phyloP scores from a whole-genome alignment of 2,329 filamentous ascomycete genomes.

The Lecanicillium sp. region DNA sequence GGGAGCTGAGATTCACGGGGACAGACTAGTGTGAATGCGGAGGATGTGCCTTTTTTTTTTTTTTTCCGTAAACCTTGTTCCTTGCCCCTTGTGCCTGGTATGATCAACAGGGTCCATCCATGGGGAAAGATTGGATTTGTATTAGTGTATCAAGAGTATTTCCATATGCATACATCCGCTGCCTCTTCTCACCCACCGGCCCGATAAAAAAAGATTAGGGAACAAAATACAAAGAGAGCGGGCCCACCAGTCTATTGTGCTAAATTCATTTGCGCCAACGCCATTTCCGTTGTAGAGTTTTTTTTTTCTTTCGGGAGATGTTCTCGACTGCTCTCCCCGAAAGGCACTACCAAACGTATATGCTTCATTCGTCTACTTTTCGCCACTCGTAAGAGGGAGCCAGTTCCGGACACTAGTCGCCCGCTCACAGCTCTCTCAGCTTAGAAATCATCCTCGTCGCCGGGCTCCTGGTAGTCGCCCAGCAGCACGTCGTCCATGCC shows the following conservation, averaged over 20 bases:
- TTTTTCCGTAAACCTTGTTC: not conserved
- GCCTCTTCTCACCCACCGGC: not conserved
- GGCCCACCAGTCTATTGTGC: not conserved
- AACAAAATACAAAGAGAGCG: not conserved
- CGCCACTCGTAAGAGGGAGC: too few species aligned
- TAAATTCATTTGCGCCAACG: not conserved
- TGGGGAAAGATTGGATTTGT: not conserved
- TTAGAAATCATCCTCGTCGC: constrained; percentile 34
- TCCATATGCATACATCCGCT: not conserved
- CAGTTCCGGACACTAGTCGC: too few species aligned
- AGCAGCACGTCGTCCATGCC: constrained; percentile 66
- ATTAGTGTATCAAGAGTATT: not conserved
- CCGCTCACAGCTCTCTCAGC: too few species aligned
- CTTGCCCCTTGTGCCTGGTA: not conserved
- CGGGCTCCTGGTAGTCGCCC: constrained; percentile 62
- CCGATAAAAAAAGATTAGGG: not conserved
- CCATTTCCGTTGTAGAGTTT: not conserved
- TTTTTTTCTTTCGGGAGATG: too few species aligned
- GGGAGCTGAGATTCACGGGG: not conserved
- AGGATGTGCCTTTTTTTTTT: too few species aligned
- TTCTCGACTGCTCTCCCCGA: too few species aligned
- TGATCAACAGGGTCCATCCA: not conserved
- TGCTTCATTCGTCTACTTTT: too few species aligned
- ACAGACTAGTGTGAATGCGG: not conserved
- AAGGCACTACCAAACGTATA: too few species aligned